Percentiles rank a stretch among this genome's conserved stretches.
Conservation (phyloP, 192 early-diverging fungal genomes). For the Funneliformis mosseae region DNA sequence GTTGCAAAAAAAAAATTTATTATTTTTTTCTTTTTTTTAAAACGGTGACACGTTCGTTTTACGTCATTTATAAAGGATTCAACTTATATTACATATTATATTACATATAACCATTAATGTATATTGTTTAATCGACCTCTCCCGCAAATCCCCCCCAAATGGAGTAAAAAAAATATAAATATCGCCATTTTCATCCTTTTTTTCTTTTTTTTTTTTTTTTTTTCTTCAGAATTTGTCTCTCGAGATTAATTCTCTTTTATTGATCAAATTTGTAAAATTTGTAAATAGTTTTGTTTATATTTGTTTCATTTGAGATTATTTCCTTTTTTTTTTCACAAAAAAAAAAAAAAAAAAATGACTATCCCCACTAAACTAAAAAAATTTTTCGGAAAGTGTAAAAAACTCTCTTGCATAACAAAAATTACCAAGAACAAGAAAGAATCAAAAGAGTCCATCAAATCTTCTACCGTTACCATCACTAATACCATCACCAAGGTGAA, state of each 20-base stretch:
- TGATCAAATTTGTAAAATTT: not conserved
- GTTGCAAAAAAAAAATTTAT: too few species aligned
- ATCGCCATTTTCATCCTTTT: too few species aligned
- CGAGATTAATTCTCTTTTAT: too few species aligned
- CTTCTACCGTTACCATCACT: not conserved
- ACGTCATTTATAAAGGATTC: too few species aligned
- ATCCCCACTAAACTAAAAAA: not conserved
- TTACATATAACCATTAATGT: too few species aligned
- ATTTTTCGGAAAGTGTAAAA: not conserved
- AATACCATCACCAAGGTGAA: not conserved
- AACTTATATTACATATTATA: too few species aligned
- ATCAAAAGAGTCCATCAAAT: not conserved
- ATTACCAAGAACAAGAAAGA: not conserved
- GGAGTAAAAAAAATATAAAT: too few species aligned
- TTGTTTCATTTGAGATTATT: not conserved
- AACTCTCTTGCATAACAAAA: not conserved
- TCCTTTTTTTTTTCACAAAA: not conserved
- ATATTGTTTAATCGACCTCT: too few species aligned
- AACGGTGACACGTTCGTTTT: too few species aligned
- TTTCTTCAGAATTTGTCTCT: too few species aligned
- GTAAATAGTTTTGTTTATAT: not conserved
- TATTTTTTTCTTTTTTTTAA: too few species aligned
- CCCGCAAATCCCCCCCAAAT: too few species aligned
- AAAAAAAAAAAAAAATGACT: not conserved
- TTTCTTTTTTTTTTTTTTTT: not conserved